A percentile compares a stretch with the other conserved stretches of the same genome.
phyloP scores from a whole-genome alignment of 495 filamentous ascomycete genomes.

The Aspergillus mulundensis region DNA sequence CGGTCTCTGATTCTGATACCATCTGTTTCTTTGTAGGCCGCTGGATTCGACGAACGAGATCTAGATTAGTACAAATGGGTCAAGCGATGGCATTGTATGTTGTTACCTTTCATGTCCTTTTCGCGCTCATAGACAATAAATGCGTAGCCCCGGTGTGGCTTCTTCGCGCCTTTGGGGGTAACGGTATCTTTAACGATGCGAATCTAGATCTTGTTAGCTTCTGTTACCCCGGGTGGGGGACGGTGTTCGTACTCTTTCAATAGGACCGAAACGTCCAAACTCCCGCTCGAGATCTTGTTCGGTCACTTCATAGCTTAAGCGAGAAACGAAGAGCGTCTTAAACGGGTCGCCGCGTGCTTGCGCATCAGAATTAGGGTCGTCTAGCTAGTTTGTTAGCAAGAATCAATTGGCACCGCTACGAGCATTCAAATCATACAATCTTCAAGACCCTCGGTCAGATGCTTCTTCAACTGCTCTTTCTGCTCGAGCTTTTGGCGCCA shows the following conservation, averaged over 20 bases:
- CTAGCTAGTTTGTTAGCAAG: slow-evolving; percentile 36
- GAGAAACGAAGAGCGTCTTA: slow-evolving; percentile 89
- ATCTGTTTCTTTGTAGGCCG: slow-evolving; percentile 83
- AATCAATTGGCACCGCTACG: background rate
- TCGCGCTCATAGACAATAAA: slow-evolving; percentile 97
- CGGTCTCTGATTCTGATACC: slow-evolving; percentile 89
- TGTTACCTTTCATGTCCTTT: slow-evolving; percentile 98
- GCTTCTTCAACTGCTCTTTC: slow-evolving; percentile 57
- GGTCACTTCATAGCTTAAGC: slow-evolving; percentile 83
- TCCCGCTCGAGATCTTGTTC: slow-evolving; percentile 89
- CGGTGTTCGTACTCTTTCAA: slow-evolving; percentile 65
- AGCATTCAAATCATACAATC: slow-evolving; percentile 50
- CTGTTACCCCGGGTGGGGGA: background rate
- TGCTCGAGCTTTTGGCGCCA: slow-evolving; percentile 78
- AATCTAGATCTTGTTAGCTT: slow-evolving; percentile 55
- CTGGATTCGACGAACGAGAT: slow-evolving; percentile 37
- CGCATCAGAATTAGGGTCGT: slow-evolving; percentile 63
- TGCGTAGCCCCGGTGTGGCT: slow-evolving; percentile 85
- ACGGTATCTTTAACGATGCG: slow-evolving; percentile 70
- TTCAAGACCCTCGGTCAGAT: slow-evolving; percentile 61
- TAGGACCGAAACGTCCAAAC: slow-evolving; percentile 90
- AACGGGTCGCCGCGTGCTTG: slow-evolving; percentile 90
- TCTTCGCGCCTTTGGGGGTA: slow-evolving; percentile 73
- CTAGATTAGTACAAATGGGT: slow-evolving; percentile 32
- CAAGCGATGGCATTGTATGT: slow-evolving; percentile 8